phyloP scores from a whole-genome alignment of 1,284 basidiomycete species.

The Waitea zeae region DNA sequence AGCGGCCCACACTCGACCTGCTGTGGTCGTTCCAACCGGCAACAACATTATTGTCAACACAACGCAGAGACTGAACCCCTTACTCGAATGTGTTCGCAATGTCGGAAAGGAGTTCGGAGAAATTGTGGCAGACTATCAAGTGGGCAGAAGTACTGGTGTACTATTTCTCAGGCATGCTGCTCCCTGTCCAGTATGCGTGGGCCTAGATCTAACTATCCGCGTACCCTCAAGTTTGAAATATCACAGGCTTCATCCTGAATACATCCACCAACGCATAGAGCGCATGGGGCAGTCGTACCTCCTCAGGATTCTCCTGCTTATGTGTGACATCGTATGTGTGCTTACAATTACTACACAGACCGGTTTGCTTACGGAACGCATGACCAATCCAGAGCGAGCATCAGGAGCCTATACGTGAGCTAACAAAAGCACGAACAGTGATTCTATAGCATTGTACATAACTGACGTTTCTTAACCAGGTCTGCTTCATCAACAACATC shows the following conservation, averaged over 20 bases:
- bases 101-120: slow-evolving; percentile 92
- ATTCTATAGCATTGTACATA: slow-evolving; percentile 2
- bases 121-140: slow-evolving; percentile 86
- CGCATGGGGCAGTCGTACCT: slow-evolving; percentile 72
- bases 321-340: slow-evolving; percentile 77
- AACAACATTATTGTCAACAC: slow-evolving; percentile 8
- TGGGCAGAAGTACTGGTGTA: slow-evolving; percentile 90
- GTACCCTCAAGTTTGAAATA: slow-evolving; percentile 89
- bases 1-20: no score
- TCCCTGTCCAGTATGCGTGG: slow-evolving; percentile 1
- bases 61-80: slow-evolving; percentile 68
- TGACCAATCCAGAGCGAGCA: slow-evolving; percentile 59
- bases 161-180: slow-evolving; percentile 66
- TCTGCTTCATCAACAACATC: slow-evolving; percentile 81
- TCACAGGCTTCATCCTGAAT: slow-evolving; percentile 94
- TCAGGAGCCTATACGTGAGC: slow-evolving; percentile 76
- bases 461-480: slow-evolving; percentile 21
- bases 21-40: slow-evolving; percentile 42
- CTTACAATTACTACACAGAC: not conserved
- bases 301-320: slow-evolving; percentile 74
- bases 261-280: slow-evolving; percentile 83
- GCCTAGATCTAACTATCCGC: not conserved
- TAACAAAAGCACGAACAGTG: no score
- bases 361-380: not conserved
- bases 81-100: slow-evolving; percentile 73